These are phyloP conservation scores for Ascochyta lentis DNA, from an alignment of 2,329 filamentous ascomycete species.

Conservation along the genomic window DNA sequence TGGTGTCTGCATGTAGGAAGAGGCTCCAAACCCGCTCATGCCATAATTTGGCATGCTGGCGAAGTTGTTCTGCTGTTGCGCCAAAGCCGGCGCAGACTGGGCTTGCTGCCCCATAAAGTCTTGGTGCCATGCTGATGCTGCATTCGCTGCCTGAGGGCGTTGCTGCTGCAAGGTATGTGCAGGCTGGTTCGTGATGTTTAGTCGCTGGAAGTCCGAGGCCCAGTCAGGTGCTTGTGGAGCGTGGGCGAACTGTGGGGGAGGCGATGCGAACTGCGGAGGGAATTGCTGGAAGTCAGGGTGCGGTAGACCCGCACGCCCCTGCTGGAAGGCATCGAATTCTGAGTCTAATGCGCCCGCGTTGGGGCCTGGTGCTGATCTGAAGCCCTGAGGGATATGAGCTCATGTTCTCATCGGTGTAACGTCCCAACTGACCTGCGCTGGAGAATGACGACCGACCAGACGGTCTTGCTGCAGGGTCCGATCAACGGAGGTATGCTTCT, in stretches of 20 bases:
- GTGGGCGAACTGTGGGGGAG: constrained; percentile 46
- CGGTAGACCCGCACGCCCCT: constrained; percentile 51
- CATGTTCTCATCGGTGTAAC: neutral
- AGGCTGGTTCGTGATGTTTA: constrained; percentile 51
- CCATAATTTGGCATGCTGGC: constrained; percentile 36
- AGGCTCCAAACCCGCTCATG: constrained; percentile 36
- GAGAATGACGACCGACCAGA: constrained; percentile 60
- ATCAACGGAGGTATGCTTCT: constrained; percentile 72
- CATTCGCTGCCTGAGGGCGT: constrained; percentile 43
- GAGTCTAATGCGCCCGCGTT: constrained; percentile 65
- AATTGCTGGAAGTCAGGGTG: constrained; percentile 50
- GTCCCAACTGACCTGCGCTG: constrained; percentile 58
- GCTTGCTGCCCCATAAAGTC: constrained; percentile 60
- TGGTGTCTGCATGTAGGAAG: constrained; percentile 34
- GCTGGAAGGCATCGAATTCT: constrained; percentile 75
- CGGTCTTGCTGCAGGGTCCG: constrained; percentile 77
- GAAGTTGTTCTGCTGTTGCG: constrained; percentile 36
- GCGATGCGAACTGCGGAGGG: constrained; percentile 46
- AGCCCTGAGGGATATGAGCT: constrained; percentile 57
- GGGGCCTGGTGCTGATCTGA: constrained; percentile 63
- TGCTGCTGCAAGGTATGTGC: constrained; percentile 58
- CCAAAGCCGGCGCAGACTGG: constrained; percentile 40
- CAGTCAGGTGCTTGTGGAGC: constrained; percentile 51
- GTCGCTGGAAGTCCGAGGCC: constrained; percentile 58
- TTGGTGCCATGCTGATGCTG: constrained; percentile 62